Evolutionary conservation across 805 yeast species (phyloP), one percentile per base, ranked within the genome.

Genomic region (Yamadazyma akitaensis): DNA sequence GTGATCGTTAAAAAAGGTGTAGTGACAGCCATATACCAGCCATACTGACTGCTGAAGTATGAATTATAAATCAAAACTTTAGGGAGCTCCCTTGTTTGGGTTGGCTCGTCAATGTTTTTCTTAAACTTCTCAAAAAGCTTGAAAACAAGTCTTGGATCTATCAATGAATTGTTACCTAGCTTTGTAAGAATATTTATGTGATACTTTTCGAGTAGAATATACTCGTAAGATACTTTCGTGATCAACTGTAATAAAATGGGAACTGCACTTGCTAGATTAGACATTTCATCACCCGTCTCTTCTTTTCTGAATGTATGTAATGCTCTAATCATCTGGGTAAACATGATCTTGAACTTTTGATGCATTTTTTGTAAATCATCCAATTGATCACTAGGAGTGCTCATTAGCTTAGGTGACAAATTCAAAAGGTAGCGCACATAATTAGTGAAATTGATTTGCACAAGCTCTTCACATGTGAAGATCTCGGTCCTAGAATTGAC

Each of bases 1-100:
- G 66, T 47, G 3, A 72, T 61, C 28, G 67, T 51, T 5, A 68
- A 55, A 52, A 70, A 72, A 7, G 77, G 77, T 2, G 58, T 47
- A 2, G 70, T 62, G 1, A 66, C 46, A 0, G 73, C 63, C 40
- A 70, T 49, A 44, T 59, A 65, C 76, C 76, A 71, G 1, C 68
- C 54, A 51, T 64, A 68, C 47, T 66, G 67, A 9, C 61, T 53
- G 47, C 72, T 65, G 51, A 56, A 66, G 40, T 54, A 54, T 2
- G 63, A 53, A 47, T 71, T 72, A 53, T 53, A 70, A 12, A 63
- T 43, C 32, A 72, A 52, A 0, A 70, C 67, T 42, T 69, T 71
- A 6, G 65, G 51, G 36, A 61, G 60, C 24, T 60, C 58, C 8
- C 43, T 44, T 10, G 46, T 41, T n/a, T 53, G 50, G 10, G 37